Evolutionary conservation across 129 eudicot species (phyloP).

Genomic region (Flaveria ramosissima): DNA sequence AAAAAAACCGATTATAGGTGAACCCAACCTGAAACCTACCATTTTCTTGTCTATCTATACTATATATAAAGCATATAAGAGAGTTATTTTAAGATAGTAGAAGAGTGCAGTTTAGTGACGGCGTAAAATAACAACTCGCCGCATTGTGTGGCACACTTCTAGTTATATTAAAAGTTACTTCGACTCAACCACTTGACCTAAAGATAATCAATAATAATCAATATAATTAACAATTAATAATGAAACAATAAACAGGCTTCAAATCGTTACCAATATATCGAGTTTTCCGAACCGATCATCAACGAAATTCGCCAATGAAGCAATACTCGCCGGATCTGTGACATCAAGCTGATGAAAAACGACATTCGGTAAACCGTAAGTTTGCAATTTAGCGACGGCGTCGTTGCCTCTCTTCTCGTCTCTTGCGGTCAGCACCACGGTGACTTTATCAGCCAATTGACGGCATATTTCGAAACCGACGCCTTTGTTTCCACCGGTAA

Average conservation of each 20-base stretch:
- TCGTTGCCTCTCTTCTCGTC: conserved; percentile 37
- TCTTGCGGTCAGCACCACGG: conserved; percentile 45
- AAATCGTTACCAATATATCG: conserved; percentile 39
- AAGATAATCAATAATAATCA: too few species aligned
- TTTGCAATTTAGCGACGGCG: conserved; percentile 29
- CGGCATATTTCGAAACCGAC: conserved; percentile 46
- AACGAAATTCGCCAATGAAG: conserved; percentile 31
- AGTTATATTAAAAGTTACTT: too few species aligned
- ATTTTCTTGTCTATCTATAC: too few species aligned
- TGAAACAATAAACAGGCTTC: background rate
- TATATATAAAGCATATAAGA: too few species aligned
- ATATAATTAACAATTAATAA: too few species aligned
- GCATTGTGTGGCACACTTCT: too few species aligned
- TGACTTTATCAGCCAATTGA: conserved; percentile 34
- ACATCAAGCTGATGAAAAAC: conserved; percentile 51
- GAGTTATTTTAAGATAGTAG: too few species aligned
- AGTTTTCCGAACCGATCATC: conserved; percentile 33
- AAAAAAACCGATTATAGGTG: too few species aligned
- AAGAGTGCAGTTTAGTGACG: too few species aligned
- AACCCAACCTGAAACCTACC: too few species aligned
- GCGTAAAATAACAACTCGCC: too few species aligned
- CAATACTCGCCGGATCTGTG: conserved; percentile 34
- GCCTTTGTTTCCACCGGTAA: conserved; percentile 56
- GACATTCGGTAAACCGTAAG: conserved; percentile 36
- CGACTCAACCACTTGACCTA: too few species aligned